Conservation (phyloP, 768 basidiomycete genomes). For the Termitomyces sp. region DNA sequence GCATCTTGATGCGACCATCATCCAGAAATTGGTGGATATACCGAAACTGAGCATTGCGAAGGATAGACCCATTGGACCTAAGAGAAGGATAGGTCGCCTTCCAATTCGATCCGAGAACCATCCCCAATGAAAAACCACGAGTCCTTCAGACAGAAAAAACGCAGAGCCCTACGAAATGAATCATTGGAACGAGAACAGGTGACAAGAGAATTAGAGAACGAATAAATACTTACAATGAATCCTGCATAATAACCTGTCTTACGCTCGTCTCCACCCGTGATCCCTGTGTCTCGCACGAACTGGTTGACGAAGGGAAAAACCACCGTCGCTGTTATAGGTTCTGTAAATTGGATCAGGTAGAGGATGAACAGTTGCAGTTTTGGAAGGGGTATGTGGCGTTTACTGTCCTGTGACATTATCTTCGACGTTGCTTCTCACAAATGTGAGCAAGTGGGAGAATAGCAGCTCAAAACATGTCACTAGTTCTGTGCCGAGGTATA, state of each 20-base stretch:
- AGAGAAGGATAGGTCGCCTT: constrained; percentile 25
- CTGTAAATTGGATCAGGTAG: constrained; percentile 33
- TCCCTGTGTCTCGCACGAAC: constrained; percentile 36
- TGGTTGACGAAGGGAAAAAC: constrained; percentile 43
- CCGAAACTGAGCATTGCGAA: constrained; percentile 30
- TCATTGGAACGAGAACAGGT: neutral
- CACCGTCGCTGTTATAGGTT: constrained; percentile 37
- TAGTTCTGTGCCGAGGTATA: no score
- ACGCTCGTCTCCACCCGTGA: constrained; percentile 37
- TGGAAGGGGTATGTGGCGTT: constrained; percentile 28
- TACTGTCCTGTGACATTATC: neutral
- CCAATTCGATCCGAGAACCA: constrained; percentile 30
- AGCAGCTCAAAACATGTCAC: no score
- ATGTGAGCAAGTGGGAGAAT: no score
- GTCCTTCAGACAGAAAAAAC: constrained; percentile 29
- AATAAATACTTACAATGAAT: constrained; percentile 27
- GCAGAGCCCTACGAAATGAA: constrained; percentile 24
- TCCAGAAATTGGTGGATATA: constrained; percentile 21
- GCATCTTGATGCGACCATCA: constrained; percentile 11
- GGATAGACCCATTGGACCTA: constrained; percentile 26
- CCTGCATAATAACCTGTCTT: constrained; percentile 45
- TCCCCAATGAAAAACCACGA: constrained; percentile 26
- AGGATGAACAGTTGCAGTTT: constrained; percentile 32
- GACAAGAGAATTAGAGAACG: neutral
- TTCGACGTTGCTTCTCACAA: no score